Evolutionary conservation across 2,329 filamentous ascomycete genomes (phyloP), one percentile per base, ranked within the genome.

Genomic region (Fusarium succisae): DNA sequence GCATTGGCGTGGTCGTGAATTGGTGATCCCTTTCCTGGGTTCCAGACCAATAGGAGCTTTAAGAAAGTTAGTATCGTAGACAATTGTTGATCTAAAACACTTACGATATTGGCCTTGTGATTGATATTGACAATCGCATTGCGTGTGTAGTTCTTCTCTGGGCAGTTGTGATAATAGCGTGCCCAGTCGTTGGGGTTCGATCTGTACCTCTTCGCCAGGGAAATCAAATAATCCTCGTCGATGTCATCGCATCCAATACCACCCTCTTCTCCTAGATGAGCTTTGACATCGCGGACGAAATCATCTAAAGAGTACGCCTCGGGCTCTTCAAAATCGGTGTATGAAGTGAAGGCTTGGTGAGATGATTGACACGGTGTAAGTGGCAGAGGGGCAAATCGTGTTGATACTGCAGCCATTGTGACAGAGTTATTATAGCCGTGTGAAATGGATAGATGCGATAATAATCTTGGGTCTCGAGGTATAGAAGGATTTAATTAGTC

Each of bases 1-100:
- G 65, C 65, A 18, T 67, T 67, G 32, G 65, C 65, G 22, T 67
- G 65, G 6, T 67, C 65, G 22, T 67, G 65, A 8, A 67, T 67
- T 3, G 62, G 65, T 10, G 65, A 67, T 17, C 53, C 65, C 8
- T 67, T 67, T 18, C 65, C 62, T 11, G 65, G 65, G 13, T 67
- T 67, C 65, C 65, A 67, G 5, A 67, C 65, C 26, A 67, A 41
- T 4, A 67, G 5, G 20, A 67, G 17, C 65, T 61, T 22, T 2
- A 1, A 0, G 10, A 10, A 7, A 8, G 28, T 67, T 17, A 67
- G 38, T 1, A 14, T 17, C 8, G 15, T 2, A 18, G 13, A 11
- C 22, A 3, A 3, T 2, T 2, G 4, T 15, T 8, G 1, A 11
- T 20, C 1, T 0, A 11, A 4, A 3, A 14, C 2, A 59, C 64